Conservation (phyloP, 2,329 filamentous ascomycete genomes). For the Alternaria dauci region DNA sequence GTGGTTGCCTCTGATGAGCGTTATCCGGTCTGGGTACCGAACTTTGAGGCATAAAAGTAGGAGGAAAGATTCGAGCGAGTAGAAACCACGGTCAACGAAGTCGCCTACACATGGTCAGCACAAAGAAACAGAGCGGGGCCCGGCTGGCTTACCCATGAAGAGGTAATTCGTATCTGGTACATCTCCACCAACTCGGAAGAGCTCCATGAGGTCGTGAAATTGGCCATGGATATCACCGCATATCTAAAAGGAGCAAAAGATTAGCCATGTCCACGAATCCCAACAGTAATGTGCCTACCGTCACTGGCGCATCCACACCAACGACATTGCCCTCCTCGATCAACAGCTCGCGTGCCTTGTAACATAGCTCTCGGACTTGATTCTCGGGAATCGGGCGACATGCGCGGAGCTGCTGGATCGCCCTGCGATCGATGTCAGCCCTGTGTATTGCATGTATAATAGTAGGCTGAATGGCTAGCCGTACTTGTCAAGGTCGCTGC, state of each 20-base stretch:
- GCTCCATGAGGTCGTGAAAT: constrained; percentile 96
- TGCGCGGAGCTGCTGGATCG: constrained; percentile 92
- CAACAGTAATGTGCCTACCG: constrained; percentile 62
- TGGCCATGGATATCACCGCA: constrained; percentile 97
- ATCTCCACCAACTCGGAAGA: constrained; percentile 91
- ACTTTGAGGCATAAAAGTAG: constrained; percentile 96
- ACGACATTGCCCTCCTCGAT: constrained; percentile 99
- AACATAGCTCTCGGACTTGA: constrained; percentile 95
- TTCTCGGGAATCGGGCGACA: constrained; percentile 95
- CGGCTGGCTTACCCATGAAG: constrained; percentile 79
- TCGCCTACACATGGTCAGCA: constrained; percentile 69
- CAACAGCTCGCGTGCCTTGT: constrained; percentile 93
- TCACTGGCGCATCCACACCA: constrained; percentile 92
- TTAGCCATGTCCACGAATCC: constrained; percentile 8
- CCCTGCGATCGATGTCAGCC: constrained; percentile 62
- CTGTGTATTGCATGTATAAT: constrained; percentile 5
- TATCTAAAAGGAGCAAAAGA: constrained; percentile 21
- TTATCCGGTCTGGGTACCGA: constrained; percentile 96
- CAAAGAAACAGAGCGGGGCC: background rate
- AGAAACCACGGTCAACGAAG: constrained; percentile 97
- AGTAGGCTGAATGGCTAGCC: constrained; percentile 33
- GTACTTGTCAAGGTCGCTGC: constrained; percentile 95
- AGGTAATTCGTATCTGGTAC: constrained; percentile 96
- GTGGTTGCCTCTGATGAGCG: constrained; percentile 92
- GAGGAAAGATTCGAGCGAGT: constrained; percentile 95